Evolutionary conservation across 1,284 basidiomycete genomes (phyloP), one percentile per base, ranked within the genome.

Genomic region (Rhodofomes roseus): DNA sequence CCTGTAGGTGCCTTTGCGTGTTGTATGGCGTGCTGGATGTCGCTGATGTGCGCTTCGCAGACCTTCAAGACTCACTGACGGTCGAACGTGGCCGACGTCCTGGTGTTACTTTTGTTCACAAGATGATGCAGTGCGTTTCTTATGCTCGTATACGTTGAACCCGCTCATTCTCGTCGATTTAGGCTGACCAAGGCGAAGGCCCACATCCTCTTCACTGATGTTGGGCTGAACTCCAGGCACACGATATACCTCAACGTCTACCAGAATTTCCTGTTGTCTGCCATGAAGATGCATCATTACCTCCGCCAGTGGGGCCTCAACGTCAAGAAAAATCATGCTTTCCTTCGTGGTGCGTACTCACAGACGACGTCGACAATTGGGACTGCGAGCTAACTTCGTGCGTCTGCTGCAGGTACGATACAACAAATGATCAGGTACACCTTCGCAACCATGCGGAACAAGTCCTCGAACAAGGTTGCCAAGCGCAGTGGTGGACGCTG

Each of bases 221-320:
- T 84, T 2, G 68, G 70, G 7, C 80, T 97, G 63, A 98, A 96
- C 72, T 76, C 83, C 1, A 65, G 74, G 27, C 66, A 79, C 36
- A 82, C 81, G 0, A 86, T 93, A 2, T 85, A 92, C 71, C 71
- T 85, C 39, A 99, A 98, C 71, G 78, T 97, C 9, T 95, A 95
- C 70, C 87, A 95, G 72, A 91, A 89, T 67, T 92, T 96, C 68
- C 74, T 93, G n/a, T 73, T 96, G 25, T 82, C 87, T 1, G 93
- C 93, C 0, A 88, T 96, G 80, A 98, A 95, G 76, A 90, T 95
- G 79, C 86, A 92, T 55, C 82, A 85, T 55, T 98, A 97, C 72
- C 77, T 96, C 39, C 78, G 79, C 48, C 79, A 81, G 50, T 88
- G 83, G 85, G 77, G 79, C n/a, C 63, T 76, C 7, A 75, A 79